Evolutionary conservation across 2,329 filamentous ascomycete species (phyloP).

Genomic region (Fusarium sp.): DNA sequence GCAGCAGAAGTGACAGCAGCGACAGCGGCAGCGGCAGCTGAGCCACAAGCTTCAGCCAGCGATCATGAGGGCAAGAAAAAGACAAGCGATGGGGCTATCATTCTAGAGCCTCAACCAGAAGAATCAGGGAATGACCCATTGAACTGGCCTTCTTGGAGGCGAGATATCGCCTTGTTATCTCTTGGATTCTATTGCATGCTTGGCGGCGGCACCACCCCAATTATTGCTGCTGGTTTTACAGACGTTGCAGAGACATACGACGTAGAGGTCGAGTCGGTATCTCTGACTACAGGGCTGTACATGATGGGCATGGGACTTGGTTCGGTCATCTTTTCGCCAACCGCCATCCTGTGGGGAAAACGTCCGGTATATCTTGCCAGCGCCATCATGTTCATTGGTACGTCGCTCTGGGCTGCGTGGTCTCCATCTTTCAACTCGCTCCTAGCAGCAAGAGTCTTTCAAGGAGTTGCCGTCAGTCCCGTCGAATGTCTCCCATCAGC

Average conservation of each 20-base stretch:
- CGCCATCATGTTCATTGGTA: constrained; percentile 81
- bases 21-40: constrained; percentile 14
- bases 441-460: constrained; percentile 85
- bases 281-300: constrained; percentile 90
- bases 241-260: constrained; percentile 78
- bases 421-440: constrained; percentile 86
- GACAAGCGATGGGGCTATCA: constrained; percentile 85
- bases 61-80: constrained; percentile 74
- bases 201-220: constrained; percentile 91
- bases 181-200: constrained; percentile 94
- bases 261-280: constrained; percentile 80
- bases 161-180: constrained; percentile 84
- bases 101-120: constrained; percentile 92
- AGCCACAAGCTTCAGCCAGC: constrained; percentile 25
- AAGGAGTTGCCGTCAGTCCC: constrained; percentile 89
- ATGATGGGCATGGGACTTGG: constrained; percentile 95
- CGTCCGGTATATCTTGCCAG: constrained; percentile 89
- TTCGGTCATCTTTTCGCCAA: constrained; percentile 87
- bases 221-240: constrained; percentile 91
- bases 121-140: constrained; percentile 92
- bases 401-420: constrained; percentile 87
- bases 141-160: constrained; percentile 88
- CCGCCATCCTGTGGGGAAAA: constrained; percentile 92
- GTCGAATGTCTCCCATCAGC: constrained; percentile 94
- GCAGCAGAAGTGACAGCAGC: constrained; percentile 1